These are phyloP conservation scores for Polygonum aviculare DNA, from an alignment of 148 eudicot genomes.

Conservation along the genomic window DNA sequence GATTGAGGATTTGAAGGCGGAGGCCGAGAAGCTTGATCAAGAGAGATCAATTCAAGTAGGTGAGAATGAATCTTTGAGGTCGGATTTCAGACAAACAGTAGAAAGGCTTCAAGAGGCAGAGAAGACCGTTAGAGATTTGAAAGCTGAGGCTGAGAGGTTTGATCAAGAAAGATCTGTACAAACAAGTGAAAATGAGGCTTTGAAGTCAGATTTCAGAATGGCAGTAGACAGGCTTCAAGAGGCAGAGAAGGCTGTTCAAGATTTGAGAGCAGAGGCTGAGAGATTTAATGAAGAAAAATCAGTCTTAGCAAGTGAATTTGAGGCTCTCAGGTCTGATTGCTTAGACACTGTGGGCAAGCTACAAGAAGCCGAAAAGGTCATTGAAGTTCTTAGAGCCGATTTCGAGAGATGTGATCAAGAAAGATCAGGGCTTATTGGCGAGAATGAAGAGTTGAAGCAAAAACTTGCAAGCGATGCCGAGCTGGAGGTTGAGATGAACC, in stretches of 20 bases:
- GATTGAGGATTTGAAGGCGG: conserved; percentile 30
- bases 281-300: conserved; percentile 36
- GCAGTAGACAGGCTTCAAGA: neutral
- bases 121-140: conserved; percentile 28
- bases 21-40: conserved; percentile 27
- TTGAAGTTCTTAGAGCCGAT: conserved; percentile 33
- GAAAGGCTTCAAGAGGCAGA: conserved; percentile 20
- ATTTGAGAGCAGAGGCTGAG: conserved; percentile 35
- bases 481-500: conserved; percentile 36
- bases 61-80: conserved; percentile 30
- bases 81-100: neutral
- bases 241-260: conserved; percentile 32
- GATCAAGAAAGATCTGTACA: conserved; percentile 35
- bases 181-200: conserved; percentile 28
- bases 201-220: conserved; percentile 3
- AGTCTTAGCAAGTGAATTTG: conserved; percentile 23
- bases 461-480: conserved; percentile 22
- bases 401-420: conserved; percentile 32
- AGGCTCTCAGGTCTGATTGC: conserved; percentile 20
- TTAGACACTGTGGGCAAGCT: neutral
- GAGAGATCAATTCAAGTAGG: conserved; percentile 34
- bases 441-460: conserved; percentile 28
- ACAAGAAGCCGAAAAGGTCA: conserved; percentile 26
- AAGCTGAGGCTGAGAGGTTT: conserved; percentile 31
- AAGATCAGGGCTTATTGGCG: conserved; percentile 28